phyloP scores from a whole-genome alignment of 2,329 filamentous ascomycete species.

The Xylaria sp. region DNA sequence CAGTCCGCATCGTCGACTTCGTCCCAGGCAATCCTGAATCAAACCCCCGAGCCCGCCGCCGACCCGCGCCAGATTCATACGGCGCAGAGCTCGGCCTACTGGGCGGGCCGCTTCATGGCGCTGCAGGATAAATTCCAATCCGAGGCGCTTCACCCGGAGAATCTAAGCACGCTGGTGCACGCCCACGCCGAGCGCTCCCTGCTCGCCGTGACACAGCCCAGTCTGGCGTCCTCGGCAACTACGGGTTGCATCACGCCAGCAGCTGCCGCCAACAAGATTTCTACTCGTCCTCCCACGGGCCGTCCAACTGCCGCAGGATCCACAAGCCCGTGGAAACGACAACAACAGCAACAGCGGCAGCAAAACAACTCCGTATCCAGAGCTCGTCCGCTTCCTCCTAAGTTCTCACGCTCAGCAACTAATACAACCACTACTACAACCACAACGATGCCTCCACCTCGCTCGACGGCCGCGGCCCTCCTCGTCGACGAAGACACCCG shows the following conservation, averaged over 20 bases:
- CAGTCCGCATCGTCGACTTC: conserved; percentile 27
- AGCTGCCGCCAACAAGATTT: neutral
- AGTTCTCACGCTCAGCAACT: neutral
- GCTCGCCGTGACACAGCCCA: conserved; percentile 26
- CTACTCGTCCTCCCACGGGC: neutral
- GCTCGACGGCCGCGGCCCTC: conserved; percentile 24
- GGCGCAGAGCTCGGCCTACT: conserved; percentile 64
- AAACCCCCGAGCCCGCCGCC: neutral
- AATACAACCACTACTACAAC: neutral
- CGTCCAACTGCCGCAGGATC: neutral
- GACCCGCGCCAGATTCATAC: conserved; percentile 52
- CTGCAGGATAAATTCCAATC: conserved; percentile 65
- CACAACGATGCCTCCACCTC: neutral
- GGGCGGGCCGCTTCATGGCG: conserved; percentile 70
- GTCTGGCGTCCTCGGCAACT: conserved; percentile 36
- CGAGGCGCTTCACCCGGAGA: conserved; percentile 52
- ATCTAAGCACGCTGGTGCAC: conserved; percentile 41
- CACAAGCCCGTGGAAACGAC: conserved; percentile 17
- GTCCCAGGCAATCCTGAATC: conserved; percentile 22
- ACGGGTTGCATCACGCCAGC: conserved; percentile 30
- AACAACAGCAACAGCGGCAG: too few relatives aligned
- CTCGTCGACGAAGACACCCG: conserved; percentile 56
- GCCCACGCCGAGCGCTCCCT: conserved; percentile 41
- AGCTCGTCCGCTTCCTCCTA: neutral
- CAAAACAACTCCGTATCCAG: too few relatives aligned